phyloP scores from a whole-genome alignment of 768 basidiomycete species.

The Imleria badia region DNA sequence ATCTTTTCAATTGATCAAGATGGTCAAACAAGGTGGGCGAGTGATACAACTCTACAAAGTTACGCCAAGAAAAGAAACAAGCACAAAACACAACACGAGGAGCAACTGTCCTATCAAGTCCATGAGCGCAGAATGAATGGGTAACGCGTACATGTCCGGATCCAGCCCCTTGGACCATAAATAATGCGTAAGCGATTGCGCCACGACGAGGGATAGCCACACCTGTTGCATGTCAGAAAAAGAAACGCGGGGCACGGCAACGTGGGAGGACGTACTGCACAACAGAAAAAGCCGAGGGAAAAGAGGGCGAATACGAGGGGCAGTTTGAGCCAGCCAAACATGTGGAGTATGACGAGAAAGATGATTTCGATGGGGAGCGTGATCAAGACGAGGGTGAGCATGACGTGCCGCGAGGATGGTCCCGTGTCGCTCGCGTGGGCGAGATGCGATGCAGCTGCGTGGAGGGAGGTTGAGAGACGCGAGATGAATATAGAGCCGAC shows the following conservation, averaged over 20 bases:
- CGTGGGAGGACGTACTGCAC: slow-evolving; percentile 61
- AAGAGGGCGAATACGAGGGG: slow-evolving; percentile 67
- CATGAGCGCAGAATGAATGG: slow-evolving; percentile 86
- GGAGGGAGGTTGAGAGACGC: slow-evolving; percentile 84
- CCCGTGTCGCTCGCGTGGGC: slow-evolving; percentile 8
- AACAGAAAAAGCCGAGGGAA: slow-evolving; percentile 69
- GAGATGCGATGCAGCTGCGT: slow-evolving; percentile 38
- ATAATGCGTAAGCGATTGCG: slow-evolving; percentile 63
- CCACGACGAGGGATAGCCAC: slow-evolving; percentile 64
- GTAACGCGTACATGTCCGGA: slow-evolving; percentile 93
- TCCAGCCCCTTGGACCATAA: slow-evolving; percentile 79
- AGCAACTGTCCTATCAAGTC: slow-evolving; percentile 82
- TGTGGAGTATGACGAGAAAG: slow-evolving; percentile 65
- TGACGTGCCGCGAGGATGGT: slow-evolving; percentile 52
- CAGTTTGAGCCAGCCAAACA: slow-evolving; percentile 76
- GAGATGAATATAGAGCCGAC: slow-evolving; percentile 92
- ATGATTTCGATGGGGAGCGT: slow-evolving; percentile 78
- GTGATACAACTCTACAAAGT: slow-evolving; percentile 4
- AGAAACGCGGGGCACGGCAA: no score
- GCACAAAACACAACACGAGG: slow-evolving; percentile 72
- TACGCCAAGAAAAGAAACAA: slow-evolving; percentile 49
- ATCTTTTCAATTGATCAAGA: no score
- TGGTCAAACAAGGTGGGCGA: no score
- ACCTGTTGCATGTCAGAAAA: slow-evolving; percentile 53
- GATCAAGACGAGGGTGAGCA: slow-evolving; percentile 67